phyloP scores from a whole-genome alignment of 1,139 yeast genomes.

The Pichia terricola region DNA sequence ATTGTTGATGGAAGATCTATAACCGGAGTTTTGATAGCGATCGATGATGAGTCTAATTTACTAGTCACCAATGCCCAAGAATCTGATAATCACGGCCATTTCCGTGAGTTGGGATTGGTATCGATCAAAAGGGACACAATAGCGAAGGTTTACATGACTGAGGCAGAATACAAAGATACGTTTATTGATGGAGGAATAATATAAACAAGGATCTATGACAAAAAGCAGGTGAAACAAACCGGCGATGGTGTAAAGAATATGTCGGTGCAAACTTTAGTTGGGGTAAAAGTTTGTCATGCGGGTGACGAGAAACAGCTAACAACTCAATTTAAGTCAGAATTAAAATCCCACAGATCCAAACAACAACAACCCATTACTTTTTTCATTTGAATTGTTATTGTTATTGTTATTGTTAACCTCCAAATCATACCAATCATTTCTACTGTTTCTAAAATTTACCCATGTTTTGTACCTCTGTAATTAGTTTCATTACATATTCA shows the following conservation, averaged over 20 bases:
- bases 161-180: slow-evolving; percentile 1
- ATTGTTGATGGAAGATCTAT: slow-evolving; percentile 25
- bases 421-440: too few relatives aligned
- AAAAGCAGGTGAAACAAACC: too few relatives aligned
- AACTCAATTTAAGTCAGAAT: too few relatives aligned
- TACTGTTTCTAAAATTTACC: slow-evolving; percentile 2
- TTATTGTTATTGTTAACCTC: too few relatives aligned
- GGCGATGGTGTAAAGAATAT: too few relatives aligned
- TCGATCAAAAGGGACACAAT: slow-evolving; percentile 27
- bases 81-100: slow-evolving; percentile 1
- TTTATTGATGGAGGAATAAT: neutral
- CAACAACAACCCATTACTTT: too few relatives aligned
- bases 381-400: too few relatives aligned
- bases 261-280: too few relatives aligned
- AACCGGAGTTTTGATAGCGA: slow-evolving; percentile 27
- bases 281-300: too few relatives aligned
- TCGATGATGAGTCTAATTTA: slow-evolving; percentile 31
- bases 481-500: neutral
- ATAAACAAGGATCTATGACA: too few relatives aligned
- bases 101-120: slow-evolving; percentile 28
- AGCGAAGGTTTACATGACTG: slow-evolving; percentile 1
- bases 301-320: too few relatives aligned
- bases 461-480: neutral
- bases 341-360: too few relatives aligned
- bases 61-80: slow-evolving; percentile 23